Evolutionary conservation across 192 early-diverging fungal species (phyloP).

Genomic region (Backusella luteola): DNA sequence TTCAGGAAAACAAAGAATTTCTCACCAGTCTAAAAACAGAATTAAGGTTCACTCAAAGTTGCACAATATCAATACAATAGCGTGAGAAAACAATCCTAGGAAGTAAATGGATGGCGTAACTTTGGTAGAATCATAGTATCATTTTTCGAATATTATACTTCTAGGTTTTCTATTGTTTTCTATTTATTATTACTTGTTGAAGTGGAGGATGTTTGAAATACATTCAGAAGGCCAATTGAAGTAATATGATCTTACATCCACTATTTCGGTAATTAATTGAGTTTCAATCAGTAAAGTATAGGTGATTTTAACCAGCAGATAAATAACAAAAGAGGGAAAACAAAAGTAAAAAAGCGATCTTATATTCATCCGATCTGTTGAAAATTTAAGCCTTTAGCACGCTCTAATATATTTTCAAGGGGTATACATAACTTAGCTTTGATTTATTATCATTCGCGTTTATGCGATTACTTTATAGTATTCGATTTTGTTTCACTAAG

Average conservation of each 20-base stretch:
- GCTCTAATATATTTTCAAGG: not conserved
- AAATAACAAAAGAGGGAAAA: not conserved
- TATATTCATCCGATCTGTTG: not conserved
- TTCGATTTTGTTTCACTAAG: not conserved
- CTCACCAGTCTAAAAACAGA: not conserved
- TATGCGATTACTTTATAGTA: not conserved
- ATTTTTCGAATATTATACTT: not conserved
- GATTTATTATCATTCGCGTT: not conserved
- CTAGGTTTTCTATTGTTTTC: not conserved
- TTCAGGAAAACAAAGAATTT: constrained; percentile 4
- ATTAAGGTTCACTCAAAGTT: not conserved
- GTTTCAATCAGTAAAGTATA: not conserved
- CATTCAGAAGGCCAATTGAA: not conserved
- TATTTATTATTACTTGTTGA: not conserved
- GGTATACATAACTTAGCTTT: not conserved
- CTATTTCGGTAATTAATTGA: not conserved
- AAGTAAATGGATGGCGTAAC: not conserved
- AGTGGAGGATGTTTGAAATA: not conserved
- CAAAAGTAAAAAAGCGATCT: not conserved
- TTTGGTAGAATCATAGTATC: not conserved
- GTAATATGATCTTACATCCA: not conserved
- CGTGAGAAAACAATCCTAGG: not conserved
- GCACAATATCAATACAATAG: constrained; percentile 3
- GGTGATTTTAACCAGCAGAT: not conserved
- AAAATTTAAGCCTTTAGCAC: not conserved